These are phyloP conservation scores for Vinca minor DNA, from an alignment of 257 asterid species.

Conservation along the genomic window DNA sequence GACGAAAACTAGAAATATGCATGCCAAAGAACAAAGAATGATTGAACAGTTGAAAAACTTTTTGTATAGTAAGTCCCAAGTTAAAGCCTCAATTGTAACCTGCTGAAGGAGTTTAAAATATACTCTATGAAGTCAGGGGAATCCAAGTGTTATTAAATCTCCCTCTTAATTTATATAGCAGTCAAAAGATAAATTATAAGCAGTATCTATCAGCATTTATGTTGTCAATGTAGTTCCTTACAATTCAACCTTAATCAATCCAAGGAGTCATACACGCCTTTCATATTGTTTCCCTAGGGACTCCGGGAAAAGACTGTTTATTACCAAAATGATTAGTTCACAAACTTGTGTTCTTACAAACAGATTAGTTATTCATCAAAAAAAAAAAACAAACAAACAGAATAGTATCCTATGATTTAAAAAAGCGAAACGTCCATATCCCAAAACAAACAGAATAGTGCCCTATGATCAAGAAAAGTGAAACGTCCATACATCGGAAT, in stretches of 20 bases:
- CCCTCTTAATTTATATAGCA: not conserved
- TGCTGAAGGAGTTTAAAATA: not conserved
- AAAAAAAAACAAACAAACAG: too few species aligned
- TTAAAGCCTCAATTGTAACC: not conserved
- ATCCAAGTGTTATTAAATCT: not conserved
- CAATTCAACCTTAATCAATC: not conserved
- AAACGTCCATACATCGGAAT: not conserved
- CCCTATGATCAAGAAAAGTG: not conserved
- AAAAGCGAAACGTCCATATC: not conserved
- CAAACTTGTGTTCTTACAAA: too few species aligned
- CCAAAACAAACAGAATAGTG: not conserved
- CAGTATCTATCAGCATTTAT: not conserved
- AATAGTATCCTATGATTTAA: not conserved
- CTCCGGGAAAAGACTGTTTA: not conserved
- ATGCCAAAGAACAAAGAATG: not conserved
- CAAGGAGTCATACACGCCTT: too few species aligned
- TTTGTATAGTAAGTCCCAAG: not conserved
- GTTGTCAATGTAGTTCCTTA: too few species aligned
- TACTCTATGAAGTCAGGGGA: not conserved
- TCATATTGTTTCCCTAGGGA: not conserved
- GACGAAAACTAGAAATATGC: not conserved
- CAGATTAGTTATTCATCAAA: too few species aligned
- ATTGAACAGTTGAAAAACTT: not conserved
- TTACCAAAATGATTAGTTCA: not conserved
- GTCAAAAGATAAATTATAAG: not conserved